Percentiles rank a stretch among this genome's conserved stretches.
Conservation (phyloP, 1,284 basidiomycete species). For the Ganoderma multipileum region DNA sequence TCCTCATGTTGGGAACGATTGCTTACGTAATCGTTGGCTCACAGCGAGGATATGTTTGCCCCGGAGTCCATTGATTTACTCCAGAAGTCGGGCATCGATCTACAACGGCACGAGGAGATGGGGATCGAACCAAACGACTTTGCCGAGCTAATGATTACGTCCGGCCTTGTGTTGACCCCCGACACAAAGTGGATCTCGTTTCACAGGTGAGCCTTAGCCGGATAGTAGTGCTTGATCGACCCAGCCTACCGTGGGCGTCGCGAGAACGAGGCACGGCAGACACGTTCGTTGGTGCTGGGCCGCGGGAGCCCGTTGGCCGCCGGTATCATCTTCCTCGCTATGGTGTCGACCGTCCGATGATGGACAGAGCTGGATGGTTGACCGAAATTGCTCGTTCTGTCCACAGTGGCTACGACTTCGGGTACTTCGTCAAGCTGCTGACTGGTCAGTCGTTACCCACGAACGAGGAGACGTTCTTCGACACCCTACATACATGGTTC, state of each 20-base stretch:
- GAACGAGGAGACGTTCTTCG: constrained; percentile 92
- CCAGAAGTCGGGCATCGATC: constrained; percentile 95
- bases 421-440: constrained; percentile 96
- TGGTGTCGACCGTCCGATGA: constrained; percentile 3
- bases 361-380: constrained; percentile 9
- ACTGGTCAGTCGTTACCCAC: constrained; percentile 89
- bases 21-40: constrained; percentile 34
- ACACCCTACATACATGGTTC: constrained; percentile 92
- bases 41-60: constrained; percentile 96
- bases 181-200: constrained; percentile 98
- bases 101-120: constrained; percentile 90
- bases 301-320: constrained; percentile 7
- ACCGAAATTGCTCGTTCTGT: constrained; percentile 11
- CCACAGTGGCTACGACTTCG: constrained; percentile 96
- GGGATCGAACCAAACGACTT: constrained; percentile 96
- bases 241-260: constrained; percentile 26
- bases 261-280: constrained; percentile 18
- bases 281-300: constrained; percentile 7
- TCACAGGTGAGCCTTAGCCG: constrained; percentile 78
- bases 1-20: constrained; percentile 12
- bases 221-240: constrained; percentile 14
- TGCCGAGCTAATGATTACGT: constrained; percentile 97
- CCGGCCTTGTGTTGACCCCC: constrained; percentile 88
- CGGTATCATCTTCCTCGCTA: constrained; percentile 12
- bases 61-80: constrained; percentile 96